phyloP scores from a whole-genome alignment of 495 filamentous ascomycete genomes.

The Penicillium egyptiacum region DNA sequence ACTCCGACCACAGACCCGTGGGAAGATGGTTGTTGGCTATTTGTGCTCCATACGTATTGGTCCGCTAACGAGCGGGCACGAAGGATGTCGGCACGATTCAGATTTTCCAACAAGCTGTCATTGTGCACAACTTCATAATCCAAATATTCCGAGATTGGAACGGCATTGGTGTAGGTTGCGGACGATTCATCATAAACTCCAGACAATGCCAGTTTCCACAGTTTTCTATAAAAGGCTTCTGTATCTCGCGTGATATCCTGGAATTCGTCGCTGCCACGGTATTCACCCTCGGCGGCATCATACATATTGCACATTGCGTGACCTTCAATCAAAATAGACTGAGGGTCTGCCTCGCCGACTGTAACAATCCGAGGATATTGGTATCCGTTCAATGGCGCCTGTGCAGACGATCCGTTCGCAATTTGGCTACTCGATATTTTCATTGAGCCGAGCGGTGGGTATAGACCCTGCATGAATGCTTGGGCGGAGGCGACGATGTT shows the following conservation, averaged over 20 bases:
- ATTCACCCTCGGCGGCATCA: constrained; percentile 36
- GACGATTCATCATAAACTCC: constrained; percentile 35
- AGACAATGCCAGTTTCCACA: constrained; percentile 42
- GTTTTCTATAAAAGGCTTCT: constrained; percentile 49
- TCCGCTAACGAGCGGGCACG: constrained; percentile 66
- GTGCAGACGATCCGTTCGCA: constrained; percentile 58
- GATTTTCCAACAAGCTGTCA: constrained; percentile 53
- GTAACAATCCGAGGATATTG: constrained; percentile 68
- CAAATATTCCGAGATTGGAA: constrained; percentile 68
- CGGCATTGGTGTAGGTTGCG: constrained; percentile 57
- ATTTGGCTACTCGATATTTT: constrained; percentile 41
- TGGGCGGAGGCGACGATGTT: constrained; percentile 60
- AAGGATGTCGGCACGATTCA: constrained; percentile 50
- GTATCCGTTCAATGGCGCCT: constrained; percentile 66
- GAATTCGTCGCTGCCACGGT: constrained; percentile 41
- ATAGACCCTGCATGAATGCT: constrained; percentile 79
- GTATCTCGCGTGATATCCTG: constrained; percentile 36
- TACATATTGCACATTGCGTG: constrained; percentile 54
- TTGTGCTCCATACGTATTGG: constrained; percentile 62
- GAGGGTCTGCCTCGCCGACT: constrained; percentile 49
- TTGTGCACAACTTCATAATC: constrained; percentile 76
- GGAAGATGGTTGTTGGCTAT: constrained; percentile 57
- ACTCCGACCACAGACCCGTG: constrained; percentile 32
- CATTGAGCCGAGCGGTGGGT: constrained; percentile 60
- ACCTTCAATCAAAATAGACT: constrained; percentile 59